Evolutionary conservation across 192 early-diverging fungal genomes (phyloP).

Genomic region (Thamnidium elegans): DNA sequence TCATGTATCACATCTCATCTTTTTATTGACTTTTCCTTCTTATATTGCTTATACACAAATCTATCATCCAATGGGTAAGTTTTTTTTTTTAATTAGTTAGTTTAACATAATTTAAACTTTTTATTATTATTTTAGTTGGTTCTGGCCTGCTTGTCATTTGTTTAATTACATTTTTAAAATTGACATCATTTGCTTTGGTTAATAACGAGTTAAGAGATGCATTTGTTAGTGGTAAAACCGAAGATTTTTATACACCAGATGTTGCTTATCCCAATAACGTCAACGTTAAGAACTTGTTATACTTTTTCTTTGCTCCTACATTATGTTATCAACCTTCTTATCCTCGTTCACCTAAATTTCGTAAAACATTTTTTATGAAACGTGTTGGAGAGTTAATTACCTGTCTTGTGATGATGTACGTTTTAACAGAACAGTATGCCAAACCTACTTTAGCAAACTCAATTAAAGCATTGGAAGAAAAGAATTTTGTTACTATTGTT

Average conservation of each 20-base stretch:
- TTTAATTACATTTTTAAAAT: slow-evolving; percentile 75
- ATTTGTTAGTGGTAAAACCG: slow-evolving; percentile 32
- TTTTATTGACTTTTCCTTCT: slow-evolving; percentile 58
- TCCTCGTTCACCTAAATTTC: slow-evolving; percentile 64
- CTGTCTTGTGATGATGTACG: slow-evolving; percentile 69
- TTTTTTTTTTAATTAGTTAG: neutral
- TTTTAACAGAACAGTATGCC: slow-evolving; percentile 77
- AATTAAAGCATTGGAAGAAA: slow-evolving; percentile 66
- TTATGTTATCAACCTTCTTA: slow-evolving; percentile 87
- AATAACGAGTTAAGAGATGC: slow-evolving; percentile 68
- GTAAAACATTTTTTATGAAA: slow-evolving; percentile 74
- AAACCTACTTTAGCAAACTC: slow-evolving; percentile 79
- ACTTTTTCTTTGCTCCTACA: slow-evolving; percentile 82
- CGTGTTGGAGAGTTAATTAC: slow-evolving; percentile 71
- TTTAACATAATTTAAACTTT: neutral
- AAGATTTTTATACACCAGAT: slow-evolving; percentile 44
- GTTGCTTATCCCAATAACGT: slow-evolving; percentile 74
- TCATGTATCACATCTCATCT: slow-evolving; percentile 53
- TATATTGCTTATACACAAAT: slow-evolving; percentile 66
- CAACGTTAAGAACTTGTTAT: slow-evolving; percentile 57
- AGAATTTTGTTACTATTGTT: slow-evolving; percentile 60
- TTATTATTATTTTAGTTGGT: slow-evolving; percentile 42
- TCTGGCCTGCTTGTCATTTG: slow-evolving; percentile 58
- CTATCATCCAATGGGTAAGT: slow-evolving; percentile 55
- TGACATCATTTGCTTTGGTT: slow-evolving; percentile 74